Evolutionary conservation across 495 filamentous ascomycete species (phyloP), one percentile per base, ranked within the genome.

Genomic region (Penicillium malachiteum): DNA sequence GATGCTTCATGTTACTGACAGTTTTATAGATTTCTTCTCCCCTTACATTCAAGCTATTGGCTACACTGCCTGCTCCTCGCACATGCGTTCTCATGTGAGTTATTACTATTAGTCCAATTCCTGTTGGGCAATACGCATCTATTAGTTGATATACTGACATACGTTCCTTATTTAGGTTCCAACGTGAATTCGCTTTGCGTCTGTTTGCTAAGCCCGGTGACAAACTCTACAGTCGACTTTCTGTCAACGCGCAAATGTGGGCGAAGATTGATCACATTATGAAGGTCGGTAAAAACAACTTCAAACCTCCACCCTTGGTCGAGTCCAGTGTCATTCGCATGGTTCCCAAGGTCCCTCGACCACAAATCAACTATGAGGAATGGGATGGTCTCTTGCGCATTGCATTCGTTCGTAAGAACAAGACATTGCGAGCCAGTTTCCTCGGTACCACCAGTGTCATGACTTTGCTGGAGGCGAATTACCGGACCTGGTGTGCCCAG

Each of bases 241-340:
- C 81, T 7, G 92, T 94, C 31, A 97, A 97, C 59, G 91, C 89
- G 21, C 94, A 97, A 68, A 96, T 97, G 82, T 96, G 89, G 87
- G 87, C 92, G 13, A 89, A 86, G 56, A 85, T 92, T 38, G 84
- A 85, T 43, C 91, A 96, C 65, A 87, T 95, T 61, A 88, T 92
- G 84, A 95, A 95, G 75, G 92, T 96, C 31, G 91, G 91, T 32
- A 87, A 86, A 59, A 92, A 93, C 71, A 97, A 97, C 76, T 97
- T 95, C 80, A 92, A 88, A 62, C 94, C 94, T 1, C 92, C 93
- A 16, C 93, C 93, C 9, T 81, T 88, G 64, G 93, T 97, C 16
- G 93, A 97, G 71, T 88, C 84, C 11, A 90, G 84, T 53, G 91
- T 92, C n/a, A 81, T 91, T 47, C 70, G 86, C 33, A 78, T 96